Percentiles rank a stretch among this genome's conserved stretches.
Conservation (phyloP, 805 yeast species). For the Candida taoyuanica region DNA sequence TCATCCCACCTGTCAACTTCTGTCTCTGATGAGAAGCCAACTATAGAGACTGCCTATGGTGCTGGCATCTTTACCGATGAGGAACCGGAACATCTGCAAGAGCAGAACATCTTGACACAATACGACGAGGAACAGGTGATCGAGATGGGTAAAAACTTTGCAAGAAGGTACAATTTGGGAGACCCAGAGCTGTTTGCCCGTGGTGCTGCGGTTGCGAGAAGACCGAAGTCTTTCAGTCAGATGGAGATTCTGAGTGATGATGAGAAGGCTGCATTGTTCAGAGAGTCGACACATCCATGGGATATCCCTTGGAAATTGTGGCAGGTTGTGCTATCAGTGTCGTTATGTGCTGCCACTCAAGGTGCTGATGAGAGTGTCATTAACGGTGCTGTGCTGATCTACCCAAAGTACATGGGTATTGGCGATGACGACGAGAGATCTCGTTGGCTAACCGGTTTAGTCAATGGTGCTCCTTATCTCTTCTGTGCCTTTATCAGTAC, state of each 20-base stretch:
- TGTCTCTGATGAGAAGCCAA: no score
- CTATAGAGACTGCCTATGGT: no score
- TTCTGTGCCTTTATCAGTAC: slow-evolving; percentile 58
- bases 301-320: slow-evolving; percentile 39
- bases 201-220: slow-evolving; percentile 66
- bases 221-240: slow-evolving; percentile 51
- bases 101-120: slow-evolving; percentile 47
- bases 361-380: slow-evolving; percentile 79
- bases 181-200: slow-evolving; percentile 51
- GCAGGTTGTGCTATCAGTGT: slow-evolving; percentile 58
- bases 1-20: no score
- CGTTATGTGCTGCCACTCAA: slow-evolving; percentile 75
- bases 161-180: slow-evolving; percentile 45
- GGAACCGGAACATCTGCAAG: slow-evolving; percentile 11
- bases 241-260: slow-evolving; percentile 52
- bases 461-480: slow-evolving; percentile 68
- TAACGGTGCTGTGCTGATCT: slow-evolving; percentile 65
- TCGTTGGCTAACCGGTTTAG: slow-evolving; percentile 56
- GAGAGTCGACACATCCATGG: slow-evolving; percentile 46
- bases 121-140: slow-evolving; percentile 59
- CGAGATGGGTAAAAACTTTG: slow-evolving; percentile 67
- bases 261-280: slow-evolving; percentile 46
- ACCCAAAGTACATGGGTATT: slow-evolving; percentile 52
- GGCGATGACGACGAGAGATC: slow-evolving; percentile 41
- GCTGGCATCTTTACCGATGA: slow-evolving; percentile 7